Percentiles rank a stretch among this genome's conserved stretches.
phyloP scores from a whole-genome alignment of 176 grass and related monocot species.

The Otatea glauca region DNA sequence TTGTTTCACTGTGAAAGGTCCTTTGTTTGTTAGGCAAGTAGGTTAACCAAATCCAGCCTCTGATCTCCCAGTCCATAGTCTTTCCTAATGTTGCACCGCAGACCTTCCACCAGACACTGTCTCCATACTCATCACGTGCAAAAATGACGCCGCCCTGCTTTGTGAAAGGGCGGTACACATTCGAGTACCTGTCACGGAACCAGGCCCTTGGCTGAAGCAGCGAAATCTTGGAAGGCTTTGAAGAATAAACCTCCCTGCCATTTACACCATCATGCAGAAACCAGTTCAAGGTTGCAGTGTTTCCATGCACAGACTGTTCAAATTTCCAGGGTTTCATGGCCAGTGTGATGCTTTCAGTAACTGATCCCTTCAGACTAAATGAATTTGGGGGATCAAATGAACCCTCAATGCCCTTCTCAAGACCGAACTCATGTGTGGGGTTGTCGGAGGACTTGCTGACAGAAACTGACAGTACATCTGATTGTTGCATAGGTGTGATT shows the following conservation, averaged over 20 bases:
- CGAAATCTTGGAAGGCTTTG: conserved; percentile 74
- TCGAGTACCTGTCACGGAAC: conserved; percentile 85
- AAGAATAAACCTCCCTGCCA: conserved; percentile 73
- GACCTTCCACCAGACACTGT: conserved; percentile 86
- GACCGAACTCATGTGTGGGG: conserved; percentile 65
- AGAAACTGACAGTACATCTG: conserved; percentile 68
- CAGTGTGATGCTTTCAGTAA: conserved; percentile 61
- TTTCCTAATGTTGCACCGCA: conserved; percentile 53
- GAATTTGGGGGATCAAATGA: conserved; percentile 74
- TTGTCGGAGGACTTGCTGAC: conserved; percentile 86
- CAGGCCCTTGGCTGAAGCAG: conserved; percentile 75
- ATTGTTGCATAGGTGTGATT: conserved; percentile 87
- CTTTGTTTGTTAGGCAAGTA: conserved; percentile 97
- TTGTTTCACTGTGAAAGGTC: conserved; percentile 75
- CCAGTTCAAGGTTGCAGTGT: conserved; percentile 68
- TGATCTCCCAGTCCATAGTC: conserved; percentile 79
- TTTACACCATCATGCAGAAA: conserved; percentile 79
- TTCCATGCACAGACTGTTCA: conserved; percentile 75
- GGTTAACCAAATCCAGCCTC: conserved; percentile 80
- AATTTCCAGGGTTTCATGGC: conserved; percentile 97
- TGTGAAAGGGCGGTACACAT: conserved; percentile 68
- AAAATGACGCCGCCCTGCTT: conserved; percentile 83
- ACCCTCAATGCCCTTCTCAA: conserved; percentile 71
- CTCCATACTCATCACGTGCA: conserved; percentile 84
- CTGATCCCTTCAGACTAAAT: conserved; percentile 60